These are phyloP conservation scores for Salicornia ramosissima DNA, from an alignment of 148 eudicot species.

Conservation along the genomic window DNA sequence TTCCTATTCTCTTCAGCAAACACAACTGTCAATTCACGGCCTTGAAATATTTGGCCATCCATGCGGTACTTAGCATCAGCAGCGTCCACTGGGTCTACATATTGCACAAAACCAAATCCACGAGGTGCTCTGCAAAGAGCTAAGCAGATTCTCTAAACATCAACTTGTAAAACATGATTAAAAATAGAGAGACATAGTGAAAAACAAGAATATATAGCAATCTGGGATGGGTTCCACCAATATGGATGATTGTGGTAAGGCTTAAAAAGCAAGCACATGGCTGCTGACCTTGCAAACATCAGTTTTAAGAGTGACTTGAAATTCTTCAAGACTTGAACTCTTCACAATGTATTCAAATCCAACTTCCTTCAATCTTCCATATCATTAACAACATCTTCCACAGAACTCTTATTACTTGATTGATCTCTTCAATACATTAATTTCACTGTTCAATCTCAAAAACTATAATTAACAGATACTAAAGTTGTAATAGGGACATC, in stretches of 20 bases:
- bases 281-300: conserved; percentile 81
- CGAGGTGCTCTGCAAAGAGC: conserved; percentile 50
- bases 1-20: conserved; percentile 93
- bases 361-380: conserved; percentile 78
- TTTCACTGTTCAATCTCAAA: conserved; percentile 82
- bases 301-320: conserved; percentile 85
- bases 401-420: conserved; percentile 90
- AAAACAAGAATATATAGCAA: conserved; percentile 7
- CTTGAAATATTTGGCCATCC: conserved; percentile 86
- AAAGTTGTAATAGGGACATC: conserved; percentile 26
- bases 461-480: conserved; percentile 38
- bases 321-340: conserved; percentile 95
- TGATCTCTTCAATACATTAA: conserved; percentile 75
- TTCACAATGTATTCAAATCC: conserved; percentile 77
- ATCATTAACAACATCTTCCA: conserved; percentile 73
- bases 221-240: conserved; percentile 21
- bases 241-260: conserved; percentile 42
- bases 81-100: conserved; percentile 83
- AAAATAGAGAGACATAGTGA: conserved; percentile 13
- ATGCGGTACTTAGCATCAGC: conserved; percentile 88
- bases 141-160: conserved; percentile 29
- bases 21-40: conserved; percentile 51
- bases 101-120: conserved; percentile 97
- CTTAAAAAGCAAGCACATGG: conserved; percentile 67
- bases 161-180: neutral